Base-by-base conservation (phyloP, 805 yeast species). In the Tanozyma kutaoensis region DNA sequence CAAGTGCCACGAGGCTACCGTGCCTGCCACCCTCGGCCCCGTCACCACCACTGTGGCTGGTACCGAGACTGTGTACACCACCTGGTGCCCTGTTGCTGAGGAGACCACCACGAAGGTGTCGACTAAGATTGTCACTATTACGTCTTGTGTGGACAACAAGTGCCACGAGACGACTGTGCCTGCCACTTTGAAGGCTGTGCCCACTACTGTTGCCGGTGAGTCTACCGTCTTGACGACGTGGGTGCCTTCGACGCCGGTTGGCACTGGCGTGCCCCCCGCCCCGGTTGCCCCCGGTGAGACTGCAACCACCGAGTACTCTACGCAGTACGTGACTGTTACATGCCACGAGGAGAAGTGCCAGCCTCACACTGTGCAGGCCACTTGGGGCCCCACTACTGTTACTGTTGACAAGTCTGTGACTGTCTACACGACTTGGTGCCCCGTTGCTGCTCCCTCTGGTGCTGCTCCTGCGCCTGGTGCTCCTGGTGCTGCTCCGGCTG, bases 11-110 rank as follows among this genome's bases (percentile, higher is more conserved):
- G 31, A 32, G 21, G 27, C 34, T 31, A 33, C 34, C 20, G 30
- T 35, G 25, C 17, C 17, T 14, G 21, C 24, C 14, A 21, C 27
- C 18, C 38, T 28, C 11, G 35, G 44, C 24, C 30, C 15, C 9
- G 34, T 34, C 39, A 34, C 45, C 14, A 36, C 34, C 13, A 27
- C 35, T 23, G 28, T 41, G 14, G 36, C 29, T 26, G 46, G 35
- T 20, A 26, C 19, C 13, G 32, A 19, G 14, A 47, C 50, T 9
- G 13, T n/a, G 15, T 24, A 24, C 37, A 52, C 62, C 34, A 55
- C 62, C 22, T 55, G 43, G 45, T 18, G 23, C 14, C 12, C 38
- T 15, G 31, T 26, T 26, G 33, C 20, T 10, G 20, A 17, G 20
- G 20, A 8, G n/a, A n/a, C n/a, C 20, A 10, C 9, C 20, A 23